Conservation (phyloP, 495 filamentous ascomycete genomes). For the Talaromyces proteolyticus region DNA sequence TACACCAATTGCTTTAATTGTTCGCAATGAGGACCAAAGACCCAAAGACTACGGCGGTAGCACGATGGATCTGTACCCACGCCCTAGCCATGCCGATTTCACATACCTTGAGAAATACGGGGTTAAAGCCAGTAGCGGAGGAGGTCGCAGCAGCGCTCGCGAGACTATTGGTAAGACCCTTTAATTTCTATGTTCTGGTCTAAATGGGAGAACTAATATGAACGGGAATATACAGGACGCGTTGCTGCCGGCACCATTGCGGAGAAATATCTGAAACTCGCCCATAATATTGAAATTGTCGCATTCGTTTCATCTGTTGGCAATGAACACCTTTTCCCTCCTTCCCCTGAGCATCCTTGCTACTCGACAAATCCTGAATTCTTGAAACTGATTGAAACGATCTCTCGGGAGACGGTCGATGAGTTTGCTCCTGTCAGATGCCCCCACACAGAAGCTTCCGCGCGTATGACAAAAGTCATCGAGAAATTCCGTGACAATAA, state of each 20-base stretch:
- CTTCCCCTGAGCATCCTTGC: slow-evolving; percentile 66
- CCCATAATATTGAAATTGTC: slow-evolving; percentile 83
- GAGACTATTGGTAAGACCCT: slow-evolving; percentile 76
- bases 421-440: slow-evolving; percentile 78
- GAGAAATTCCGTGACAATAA: slow-evolving; percentile 68
- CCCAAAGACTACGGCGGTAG: slow-evolving; percentile 89
- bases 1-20: slow-evolving; percentile 84
- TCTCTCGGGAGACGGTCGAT: slow-evolving; percentile 79
- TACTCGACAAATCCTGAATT: slow-evolving; percentile 79
- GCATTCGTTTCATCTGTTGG: slow-evolving; percentile 89
- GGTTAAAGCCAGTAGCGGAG: slow-evolving; percentile 87
- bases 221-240: slow-evolving; percentile 43
- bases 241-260: slow-evolving; percentile 94
- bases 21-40: slow-evolving; percentile 87
- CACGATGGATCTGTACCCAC: slow-evolving; percentile 88
- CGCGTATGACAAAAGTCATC: slow-evolving; percentile 74
- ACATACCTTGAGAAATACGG: slow-evolving; percentile 98
- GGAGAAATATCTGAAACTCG: slow-evolving; percentile 81
- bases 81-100: slow-evolving; percentile 92
- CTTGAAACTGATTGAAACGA: slow-evolving; percentile 64
- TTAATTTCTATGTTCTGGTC: neutral
- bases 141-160: slow-evolving; percentile 84
- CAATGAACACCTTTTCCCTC: slow-evolving; percentile 74
- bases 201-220: slow-evolving; percentile 12
- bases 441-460: slow-evolving; percentile 58